Percentiles rank a stretch among this genome's conserved stretches.
Evolutionary conservation across 371 early-diverging fungal species (phyloP).

Genomic region (Actinomortierella ambigua): DNA sequence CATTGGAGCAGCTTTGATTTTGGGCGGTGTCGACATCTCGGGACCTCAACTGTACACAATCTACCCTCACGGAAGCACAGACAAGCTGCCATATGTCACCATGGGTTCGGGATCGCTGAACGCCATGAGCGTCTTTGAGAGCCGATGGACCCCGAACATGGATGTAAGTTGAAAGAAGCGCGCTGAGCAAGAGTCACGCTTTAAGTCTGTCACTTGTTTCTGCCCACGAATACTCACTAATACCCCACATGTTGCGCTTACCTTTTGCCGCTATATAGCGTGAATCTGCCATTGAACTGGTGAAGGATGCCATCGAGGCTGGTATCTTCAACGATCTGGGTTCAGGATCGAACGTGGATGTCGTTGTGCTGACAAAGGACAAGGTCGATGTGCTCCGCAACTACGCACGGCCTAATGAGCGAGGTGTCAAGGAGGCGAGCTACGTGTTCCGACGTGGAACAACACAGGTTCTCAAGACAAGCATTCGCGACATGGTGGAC

Average conservation of each 20-base stretch:
- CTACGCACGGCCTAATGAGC: slow-evolving; percentile 88
- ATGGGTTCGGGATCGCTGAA: slow-evolving; percentile 99
- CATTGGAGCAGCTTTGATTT: slow-evolving; percentile 96
- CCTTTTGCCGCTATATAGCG: slow-evolving; percentile 54
- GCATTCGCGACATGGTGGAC: slow-evolving; percentile 55
- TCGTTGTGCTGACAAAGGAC: slow-evolving; percentile 87
- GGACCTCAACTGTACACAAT: slow-evolving; percentile 96
- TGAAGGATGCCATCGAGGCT: slow-evolving; percentile 95
- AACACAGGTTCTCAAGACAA: slow-evolving; percentile 55
- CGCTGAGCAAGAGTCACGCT: too few species aligned
- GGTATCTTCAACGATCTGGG: slow-evolving; percentile 99
- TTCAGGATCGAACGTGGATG: slow-evolving; percentile 99
- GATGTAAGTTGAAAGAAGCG: slow-evolving; percentile 51
- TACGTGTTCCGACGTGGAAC: slow-evolving; percentile 53
- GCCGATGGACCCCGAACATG: slow-evolving; percentile 86
- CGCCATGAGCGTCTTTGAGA: slow-evolving; percentile 98
- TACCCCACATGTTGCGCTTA: neutral
- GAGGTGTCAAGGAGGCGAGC: slow-evolving; percentile 82
- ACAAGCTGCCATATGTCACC: slow-evolving; percentile 95
- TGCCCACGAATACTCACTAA: too few species aligned
- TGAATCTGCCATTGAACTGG: slow-evolving; percentile 94
- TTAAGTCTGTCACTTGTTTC: too few species aligned
- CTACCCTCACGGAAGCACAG: slow-evolving; percentile 97
- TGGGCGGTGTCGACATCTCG: slow-evolving; percentile 95
- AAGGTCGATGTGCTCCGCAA: slow-evolving; percentile 86